phyloP scores from a whole-genome alignment of 2,329 filamentous ascomycete species.

The Chalara sp. region DNA sequence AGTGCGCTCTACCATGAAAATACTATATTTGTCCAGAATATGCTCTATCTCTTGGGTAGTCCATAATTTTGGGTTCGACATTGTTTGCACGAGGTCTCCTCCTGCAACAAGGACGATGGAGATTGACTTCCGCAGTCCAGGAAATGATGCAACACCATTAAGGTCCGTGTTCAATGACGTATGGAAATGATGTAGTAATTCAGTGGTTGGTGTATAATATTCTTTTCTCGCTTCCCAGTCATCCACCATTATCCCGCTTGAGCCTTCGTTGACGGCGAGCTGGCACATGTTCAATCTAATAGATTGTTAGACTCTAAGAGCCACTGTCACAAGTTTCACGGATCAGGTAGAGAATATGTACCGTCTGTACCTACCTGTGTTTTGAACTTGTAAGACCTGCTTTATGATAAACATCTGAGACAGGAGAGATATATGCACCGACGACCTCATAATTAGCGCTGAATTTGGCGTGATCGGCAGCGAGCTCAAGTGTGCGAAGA shows the following conservation, averaged over 20 bases:
- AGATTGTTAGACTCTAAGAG: slow-evolving; percentile 1
- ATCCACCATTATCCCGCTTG: slow-evolving; percentile 79
- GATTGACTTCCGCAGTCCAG: slow-evolving; percentile 56
- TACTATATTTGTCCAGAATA: slow-evolving; percentile 46
- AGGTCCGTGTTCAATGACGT: slow-evolving; percentile 77
- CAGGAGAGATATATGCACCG: slow-evolving; percentile 76
- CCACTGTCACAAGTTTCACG: too few relatives aligned
- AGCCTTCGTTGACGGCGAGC: slow-evolving; percentile 69
- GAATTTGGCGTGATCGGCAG: slow-evolving; percentile 63
- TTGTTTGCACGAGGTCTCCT: slow-evolving; percentile 40
- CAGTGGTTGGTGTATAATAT: slow-evolving; percentile 80
- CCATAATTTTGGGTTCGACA: slow-evolving; percentile 42
- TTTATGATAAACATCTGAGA: slow-evolving; percentile 55
- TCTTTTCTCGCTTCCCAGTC: slow-evolving; percentile 80
- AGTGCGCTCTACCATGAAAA: slow-evolving; percentile 65
- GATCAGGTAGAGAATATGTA: background rate
- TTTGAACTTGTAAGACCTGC: slow-evolving; percentile 66
- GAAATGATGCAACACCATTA: slow-evolving; percentile 63
- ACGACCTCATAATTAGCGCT: slow-evolving; percentile 76
- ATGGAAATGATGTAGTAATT: slow-evolving; percentile 86
- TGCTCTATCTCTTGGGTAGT: slow-evolving; percentile 75
- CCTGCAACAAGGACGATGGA: slow-evolving; percentile 80
- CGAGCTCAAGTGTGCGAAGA: slow-evolving; percentile 81
- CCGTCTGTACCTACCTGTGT: slow-evolving; percentile 45
- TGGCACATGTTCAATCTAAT: slow-evolving; percentile 74